Evolutionary conservation across 2,329 filamentous ascomycete species (phyloP).

Genomic region (Sporothrix variecibatus): DNA sequence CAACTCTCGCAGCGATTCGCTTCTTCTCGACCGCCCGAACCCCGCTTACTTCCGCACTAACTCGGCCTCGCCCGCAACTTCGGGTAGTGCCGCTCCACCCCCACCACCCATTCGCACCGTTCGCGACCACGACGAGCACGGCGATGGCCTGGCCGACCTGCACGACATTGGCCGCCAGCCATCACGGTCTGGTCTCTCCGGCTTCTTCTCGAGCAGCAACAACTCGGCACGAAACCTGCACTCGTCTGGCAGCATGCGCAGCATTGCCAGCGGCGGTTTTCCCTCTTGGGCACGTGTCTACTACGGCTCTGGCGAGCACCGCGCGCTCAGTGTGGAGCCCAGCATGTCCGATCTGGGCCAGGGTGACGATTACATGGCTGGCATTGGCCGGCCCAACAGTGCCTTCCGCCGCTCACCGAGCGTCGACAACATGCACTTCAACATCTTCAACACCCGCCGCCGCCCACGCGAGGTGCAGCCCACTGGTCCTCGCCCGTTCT

Average conservation of each 20-base stretch:
- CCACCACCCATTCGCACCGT: conserved; percentile 46
- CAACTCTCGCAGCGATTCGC: conserved; percentile 46
- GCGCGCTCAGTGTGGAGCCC: conserved; percentile 52
- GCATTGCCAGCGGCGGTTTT: conserved; percentile 48
- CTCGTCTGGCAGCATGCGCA: conserved; percentile 51
- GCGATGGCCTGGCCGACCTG: conserved; percentile 64
- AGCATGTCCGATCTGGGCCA: conserved; percentile 41
- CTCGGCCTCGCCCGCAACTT: conserved; percentile 16
- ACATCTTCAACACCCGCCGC: conserved; percentile 50
- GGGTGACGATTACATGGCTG: conserved; percentile 34
- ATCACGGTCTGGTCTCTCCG: conserved; percentile 56
- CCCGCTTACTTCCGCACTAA: conserved; percentile 43
- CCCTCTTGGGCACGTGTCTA: conserved; percentile 66
- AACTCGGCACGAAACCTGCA: conserved; percentile 52
- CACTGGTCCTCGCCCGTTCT: conserved; percentile 32
- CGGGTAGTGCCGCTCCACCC: conserved; percentile 38
- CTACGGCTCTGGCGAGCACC: conserved; percentile 67
- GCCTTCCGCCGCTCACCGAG: conserved; percentile 52
- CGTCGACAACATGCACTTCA: conserved; percentile 51
- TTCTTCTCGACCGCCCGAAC: conserved; percentile 50
- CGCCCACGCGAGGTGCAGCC: conserved; percentile 45
- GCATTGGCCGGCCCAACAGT: conserved; percentile 50
- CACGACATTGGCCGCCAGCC: conserved; percentile 54
- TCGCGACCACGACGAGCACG: conserved; percentile 63
- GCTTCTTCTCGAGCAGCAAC: conserved; percentile 49